phyloP scores from a whole-genome alignment of 108 stramenopile species.

The Fistulifera solaris region DNA sequence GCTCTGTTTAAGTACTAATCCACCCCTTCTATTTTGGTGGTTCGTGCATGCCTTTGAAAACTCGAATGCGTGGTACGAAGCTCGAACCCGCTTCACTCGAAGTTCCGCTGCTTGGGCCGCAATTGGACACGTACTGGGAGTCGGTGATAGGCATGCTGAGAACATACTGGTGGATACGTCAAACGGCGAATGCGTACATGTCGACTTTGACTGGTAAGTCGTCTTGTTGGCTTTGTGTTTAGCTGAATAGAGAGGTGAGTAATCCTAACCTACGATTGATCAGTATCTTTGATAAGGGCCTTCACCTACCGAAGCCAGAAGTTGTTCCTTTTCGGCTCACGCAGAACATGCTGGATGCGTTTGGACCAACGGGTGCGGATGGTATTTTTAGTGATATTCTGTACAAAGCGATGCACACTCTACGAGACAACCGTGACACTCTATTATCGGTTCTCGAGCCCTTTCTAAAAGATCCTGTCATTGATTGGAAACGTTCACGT shows the following conservation, averaged over 20 bases:
- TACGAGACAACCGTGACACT: slow-evolving; percentile 88
- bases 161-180: slow-evolving; percentile 94
- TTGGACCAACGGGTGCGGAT: slow-evolving; percentile 86
- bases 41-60: slow-evolving; percentile 89
- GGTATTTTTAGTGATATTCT: slow-evolving; percentile 80
- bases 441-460: slow-evolving; percentile 95
- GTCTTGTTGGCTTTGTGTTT: background rate
- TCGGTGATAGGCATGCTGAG: slow-evolving; percentile 98
- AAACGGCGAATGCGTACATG: slow-evolving; percentile 94
- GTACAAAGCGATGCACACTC: slow-evolving; percentile 69
- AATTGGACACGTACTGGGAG: slow-evolving; percentile 94
- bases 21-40: slow-evolving; percentile 94
- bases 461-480: slow-evolving; percentile 91
- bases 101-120: slow-evolving; percentile 86
- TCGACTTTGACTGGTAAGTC: slow-evolving; percentile 94
- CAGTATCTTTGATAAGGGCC: slow-evolving; percentile 98
- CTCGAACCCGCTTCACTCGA: slow-evolving; percentile 86
- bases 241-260: background rate
- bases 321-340: slow-evolving; percentile 98
- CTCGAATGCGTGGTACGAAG: slow-evolving; percentile 96
- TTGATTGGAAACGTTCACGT: slow-evolving; percentile 67
- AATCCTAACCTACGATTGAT: background rate
- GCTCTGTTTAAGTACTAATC: slow-evolving; percentile 47
- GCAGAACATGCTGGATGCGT: slow-evolving; percentile 96
- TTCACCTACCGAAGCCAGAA: slow-evolving; percentile 84